phyloP scores from a whole-genome alignment of 257 asterid genomes.

The Jaltomata sinuosa region DNA sequence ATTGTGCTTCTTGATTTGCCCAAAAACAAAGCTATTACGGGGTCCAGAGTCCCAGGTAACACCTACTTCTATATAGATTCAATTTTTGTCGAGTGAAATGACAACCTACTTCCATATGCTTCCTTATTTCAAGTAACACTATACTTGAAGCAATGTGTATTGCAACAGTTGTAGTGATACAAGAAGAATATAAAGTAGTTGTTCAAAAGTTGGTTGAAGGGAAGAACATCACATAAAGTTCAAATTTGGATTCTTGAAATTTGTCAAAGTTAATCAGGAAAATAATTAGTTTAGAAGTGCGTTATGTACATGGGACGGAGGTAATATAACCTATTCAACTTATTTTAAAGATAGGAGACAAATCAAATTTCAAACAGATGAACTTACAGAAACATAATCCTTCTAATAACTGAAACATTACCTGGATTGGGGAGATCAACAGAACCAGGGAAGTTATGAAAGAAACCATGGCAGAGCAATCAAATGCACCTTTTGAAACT shows the following conservation, averaged over 20 bases:
- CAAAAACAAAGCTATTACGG: not conserved
- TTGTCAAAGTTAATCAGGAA: not conserved
- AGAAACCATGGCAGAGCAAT: constrained; percentile 47
- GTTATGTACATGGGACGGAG: too few relatives aligned
- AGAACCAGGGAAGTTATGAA: constrained; percentile 73
- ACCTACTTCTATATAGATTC: not conserved
- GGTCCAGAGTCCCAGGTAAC: not conserved
- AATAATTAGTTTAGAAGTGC: not conserved
- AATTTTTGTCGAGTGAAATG: not conserved
- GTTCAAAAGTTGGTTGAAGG: not conserved
- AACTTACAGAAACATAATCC: not conserved
- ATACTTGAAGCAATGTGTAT: not conserved
- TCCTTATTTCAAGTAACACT: not conserved
- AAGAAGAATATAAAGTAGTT: not conserved
- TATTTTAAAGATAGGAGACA: not conserved
- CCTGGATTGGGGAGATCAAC: constrained; percentile 88
- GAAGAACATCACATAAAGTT: not conserved
- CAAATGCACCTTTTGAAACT: constrained; percentile 53
- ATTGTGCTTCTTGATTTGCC: not conserved
- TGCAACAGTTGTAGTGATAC: not conserved
- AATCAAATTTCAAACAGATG: not conserved
- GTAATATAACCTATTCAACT: not conserved
- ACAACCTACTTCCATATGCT: not conserved
- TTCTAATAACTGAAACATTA: constrained; percentile 10
- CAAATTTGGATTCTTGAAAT: not conserved